Percentiles rank a stretch among this genome's conserved stretches.
Conservation (phyloP, 306 rosid genomes). For the Mimosa pudica region DNA sequence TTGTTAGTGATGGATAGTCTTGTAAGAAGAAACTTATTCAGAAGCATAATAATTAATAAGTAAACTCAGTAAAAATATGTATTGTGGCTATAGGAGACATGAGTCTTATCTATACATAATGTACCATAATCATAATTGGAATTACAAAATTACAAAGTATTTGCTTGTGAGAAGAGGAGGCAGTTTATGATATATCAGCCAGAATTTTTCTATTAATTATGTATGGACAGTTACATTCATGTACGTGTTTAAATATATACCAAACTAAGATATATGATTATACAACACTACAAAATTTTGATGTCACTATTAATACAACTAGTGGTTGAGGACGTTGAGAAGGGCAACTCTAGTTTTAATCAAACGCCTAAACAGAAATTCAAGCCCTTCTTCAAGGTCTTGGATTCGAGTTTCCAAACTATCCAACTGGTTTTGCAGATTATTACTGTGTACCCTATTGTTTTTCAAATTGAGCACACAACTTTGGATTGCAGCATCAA, state of each 20-base stretch:
- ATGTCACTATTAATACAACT: neutral
- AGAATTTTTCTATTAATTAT: neutral
- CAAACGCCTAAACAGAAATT: neutral
- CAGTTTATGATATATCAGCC: neutral
- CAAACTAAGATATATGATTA: neutral
- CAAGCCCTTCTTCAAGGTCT: neutral
- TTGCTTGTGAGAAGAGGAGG: neutral
- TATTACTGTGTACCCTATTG: neutral
- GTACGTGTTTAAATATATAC: neutral
- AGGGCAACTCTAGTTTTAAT: slow-evolving; percentile 18
- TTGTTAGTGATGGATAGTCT: neutral
- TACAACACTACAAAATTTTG: neutral
- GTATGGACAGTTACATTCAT: neutral
- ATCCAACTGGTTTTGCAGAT: neutral
- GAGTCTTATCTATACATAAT: neutral
- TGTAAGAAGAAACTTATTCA: neutral
- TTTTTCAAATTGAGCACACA: neutral
- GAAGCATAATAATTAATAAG: no score
- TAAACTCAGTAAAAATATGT: no score
- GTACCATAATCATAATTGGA: slow-evolving; percentile 5
- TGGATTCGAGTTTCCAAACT: slow-evolving; percentile 1
- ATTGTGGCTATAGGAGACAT: neutral
- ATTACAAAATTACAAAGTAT: neutral
- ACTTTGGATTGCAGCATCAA: neutral
- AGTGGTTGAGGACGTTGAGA: slow-evolving; percentile 8